Evolutionary conservation across 495 filamentous ascomycete species (phyloP), one percentile per base, ranked within the genome.

Genomic region (Penicillium paxilli): DNA sequence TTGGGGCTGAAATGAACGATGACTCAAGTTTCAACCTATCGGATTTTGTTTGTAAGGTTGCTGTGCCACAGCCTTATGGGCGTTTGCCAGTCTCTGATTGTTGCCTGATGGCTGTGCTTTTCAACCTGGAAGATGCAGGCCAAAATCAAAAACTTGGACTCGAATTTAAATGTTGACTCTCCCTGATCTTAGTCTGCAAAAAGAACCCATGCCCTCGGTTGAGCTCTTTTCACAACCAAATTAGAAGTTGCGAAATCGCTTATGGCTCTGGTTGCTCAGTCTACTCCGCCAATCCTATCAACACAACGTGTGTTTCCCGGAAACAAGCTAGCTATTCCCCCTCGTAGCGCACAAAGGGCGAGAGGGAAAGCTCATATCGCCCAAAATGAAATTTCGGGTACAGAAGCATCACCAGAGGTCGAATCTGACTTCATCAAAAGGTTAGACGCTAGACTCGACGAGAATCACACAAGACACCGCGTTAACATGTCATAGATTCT

Each of bases 401-500:
- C 35, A 20, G 35, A 38, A 38, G 12, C 11, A 38, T 1, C 11
- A 0, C 35, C 35, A 7, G 16, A 3, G 8, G 35, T 16, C 8
- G 35, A 38, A 19, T 38, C 35, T 19, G 5, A 19, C 4, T 38
- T 38, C 3, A 38, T 38, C 16, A 38, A 3, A 19, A 38, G 35
- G 35, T 38, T 9, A 16, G 35, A 12, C 4, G n/a, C n/a, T 0
- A 17, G 6, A 19, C 26, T 28, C 26, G 14, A 20, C 5, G 26
- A 32, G 30, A n/a, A 41, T 28, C 2, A 2, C 7, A n/a, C 14
- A 17, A 40, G 11, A 19, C n/a, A 1, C 33, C 11, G 7, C 10
- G 14, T 49, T 24, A 19, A 23, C 20, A 26, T n/a, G 11, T 12
- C 6, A 28, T 33, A 62, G 59, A 37, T 57, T 70, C 57, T 57